phyloP scores from a whole-genome alignment of 2,329 filamentous ascomycete genomes.

The Periglandula ipomoeae region DNA sequence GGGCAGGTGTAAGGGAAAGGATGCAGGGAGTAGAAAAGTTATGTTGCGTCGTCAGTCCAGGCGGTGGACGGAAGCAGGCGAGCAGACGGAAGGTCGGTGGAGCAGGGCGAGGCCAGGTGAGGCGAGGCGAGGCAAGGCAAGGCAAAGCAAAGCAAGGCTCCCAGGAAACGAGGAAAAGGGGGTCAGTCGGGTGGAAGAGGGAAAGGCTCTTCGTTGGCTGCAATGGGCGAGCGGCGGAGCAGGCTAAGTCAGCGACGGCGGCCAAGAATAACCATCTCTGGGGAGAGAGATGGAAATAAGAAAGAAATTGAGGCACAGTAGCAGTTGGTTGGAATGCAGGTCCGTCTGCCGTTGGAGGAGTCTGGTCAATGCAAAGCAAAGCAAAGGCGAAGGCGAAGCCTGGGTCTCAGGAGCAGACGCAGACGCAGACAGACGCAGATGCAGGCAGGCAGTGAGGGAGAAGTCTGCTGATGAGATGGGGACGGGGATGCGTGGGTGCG shows the following conservation, averaged over 20 bases:
- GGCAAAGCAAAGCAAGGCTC: conserved; percentile 4
- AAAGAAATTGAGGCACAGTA: background rate
- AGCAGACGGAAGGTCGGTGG: conserved; percentile 10
- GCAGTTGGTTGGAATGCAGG: conserved; percentile 4
- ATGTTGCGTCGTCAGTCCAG: conserved; percentile 8
- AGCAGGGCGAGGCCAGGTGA: too few relatives aligned
- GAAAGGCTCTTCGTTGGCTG: conserved; percentile 2
- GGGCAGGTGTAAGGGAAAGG: background rate
- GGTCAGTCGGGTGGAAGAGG: conserved; percentile 8
- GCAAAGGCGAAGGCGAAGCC: conserved; percentile 5
- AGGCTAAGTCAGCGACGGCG: conserved; percentile 13
- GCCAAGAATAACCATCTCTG: conserved; percentile 14
- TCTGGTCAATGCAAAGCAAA: conserved; percentile 2
- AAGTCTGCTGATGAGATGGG: conserved; percentile 14
- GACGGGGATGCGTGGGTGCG: background rate
- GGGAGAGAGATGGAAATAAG: background rate
- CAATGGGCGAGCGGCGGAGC: background rate
- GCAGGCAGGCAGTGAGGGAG: conserved; percentile 3
- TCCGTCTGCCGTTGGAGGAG: conserved; percentile 7
- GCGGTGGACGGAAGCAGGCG: conserved; percentile 7
- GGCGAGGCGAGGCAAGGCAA: too few relatives aligned
- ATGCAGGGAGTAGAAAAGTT: background rate
- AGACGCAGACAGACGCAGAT: conserved; percentile 2
- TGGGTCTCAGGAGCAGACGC: conserved; percentile 2
- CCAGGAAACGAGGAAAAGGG: conserved; percentile 8